Conservation (phyloP, 2,329 filamentous ascomycete genomes). For the Hypoxylon rubiginosum region DNA sequence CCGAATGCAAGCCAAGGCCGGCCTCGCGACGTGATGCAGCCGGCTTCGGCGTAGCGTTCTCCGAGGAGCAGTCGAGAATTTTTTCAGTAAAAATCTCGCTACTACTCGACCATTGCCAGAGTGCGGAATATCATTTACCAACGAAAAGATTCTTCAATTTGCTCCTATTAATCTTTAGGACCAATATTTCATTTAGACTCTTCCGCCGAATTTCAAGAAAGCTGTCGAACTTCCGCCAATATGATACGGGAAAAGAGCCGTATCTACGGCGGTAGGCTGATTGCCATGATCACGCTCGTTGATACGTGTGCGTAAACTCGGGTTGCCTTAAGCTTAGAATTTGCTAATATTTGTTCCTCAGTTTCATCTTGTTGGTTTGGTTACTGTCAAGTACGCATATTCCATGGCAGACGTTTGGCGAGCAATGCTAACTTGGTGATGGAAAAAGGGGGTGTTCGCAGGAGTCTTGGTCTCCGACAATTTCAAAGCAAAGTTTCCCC, state of each 20-base stretch:
- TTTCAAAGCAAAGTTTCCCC: conserved; percentile 56
- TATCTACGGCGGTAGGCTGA: conserved; percentile 39
- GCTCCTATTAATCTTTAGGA: neutral
- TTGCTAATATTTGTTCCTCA: conserved; percentile 17
- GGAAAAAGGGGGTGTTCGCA: conserved; percentile 57
- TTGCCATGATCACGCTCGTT: conserved; percentile 50
- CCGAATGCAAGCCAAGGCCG: conserved; percentile 41
- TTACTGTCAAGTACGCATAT: conserved; percentile 50
- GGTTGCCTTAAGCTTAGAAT: conserved; percentile 31
- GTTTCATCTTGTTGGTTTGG: conserved; percentile 52
- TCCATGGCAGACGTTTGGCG: neutral
- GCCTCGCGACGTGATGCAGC: conserved; percentile 33
- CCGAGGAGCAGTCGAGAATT: neutral
- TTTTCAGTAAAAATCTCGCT: neutral
- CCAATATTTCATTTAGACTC: neutral
- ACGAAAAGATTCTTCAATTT: neutral
- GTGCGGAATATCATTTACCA: neutral
- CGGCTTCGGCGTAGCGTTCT: conserved; percentile 31
- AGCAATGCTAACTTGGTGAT: conserved; percentile 4
- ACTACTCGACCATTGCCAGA: neutral
- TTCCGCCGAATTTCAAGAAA: neutral
- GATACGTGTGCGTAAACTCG: conserved; percentile 50
- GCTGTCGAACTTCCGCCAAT: neutral
- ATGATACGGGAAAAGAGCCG: conserved; percentile 36
- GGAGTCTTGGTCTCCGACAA: conserved; percentile 58